phyloP scores from a whole-genome alignment of 345 rosid species.

The Crucihimalaya himalaica region DNA sequence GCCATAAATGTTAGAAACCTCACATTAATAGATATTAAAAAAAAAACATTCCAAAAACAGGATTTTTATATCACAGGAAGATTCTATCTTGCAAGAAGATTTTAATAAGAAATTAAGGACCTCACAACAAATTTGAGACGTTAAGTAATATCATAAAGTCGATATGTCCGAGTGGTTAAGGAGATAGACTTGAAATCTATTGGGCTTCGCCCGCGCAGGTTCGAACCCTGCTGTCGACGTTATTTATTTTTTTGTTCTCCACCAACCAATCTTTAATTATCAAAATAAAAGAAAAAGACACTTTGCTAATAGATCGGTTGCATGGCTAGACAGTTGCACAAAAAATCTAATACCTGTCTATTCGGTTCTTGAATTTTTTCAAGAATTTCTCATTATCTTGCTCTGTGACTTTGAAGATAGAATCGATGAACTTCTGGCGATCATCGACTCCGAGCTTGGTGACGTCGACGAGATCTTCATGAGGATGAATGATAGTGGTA shows the following conservation, averaged over 20 bases:
- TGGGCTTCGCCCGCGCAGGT: constrained; percentile 84
- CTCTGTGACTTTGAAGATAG: constrained; percentile 70
- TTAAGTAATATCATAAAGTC: constrained; percentile 32
- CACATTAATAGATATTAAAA: neutral
- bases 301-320: neutral
- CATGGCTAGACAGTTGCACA: neutral
- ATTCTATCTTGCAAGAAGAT: no score
- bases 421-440: constrained; percentile 73
- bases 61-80: neutral
- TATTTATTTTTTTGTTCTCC: neutral
- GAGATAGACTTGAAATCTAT: constrained; percentile 97
- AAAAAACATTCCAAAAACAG: neutral
- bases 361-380: constrained; percentile 69
- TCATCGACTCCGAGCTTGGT: constrained; percentile 66
- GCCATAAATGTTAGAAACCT: constrained; percentile 22
- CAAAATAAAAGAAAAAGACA: neutral
- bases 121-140: no score
- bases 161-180: constrained; percentile 99
- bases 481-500: constrained; percentile 63
- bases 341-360: constrained; percentile 56
- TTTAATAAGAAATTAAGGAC: neutral
- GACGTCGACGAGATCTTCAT: constrained; percentile 57
- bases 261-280: neutral
- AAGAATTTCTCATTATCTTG: constrained; percentile 89
- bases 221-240: constrained; percentile 91